A percentile compares a stretch with the other conserved stretches of the same genome.
Conservation (phyloP, 2,329 filamentous ascomycete genomes). For the Colletotrichum endophyticum region DNA sequence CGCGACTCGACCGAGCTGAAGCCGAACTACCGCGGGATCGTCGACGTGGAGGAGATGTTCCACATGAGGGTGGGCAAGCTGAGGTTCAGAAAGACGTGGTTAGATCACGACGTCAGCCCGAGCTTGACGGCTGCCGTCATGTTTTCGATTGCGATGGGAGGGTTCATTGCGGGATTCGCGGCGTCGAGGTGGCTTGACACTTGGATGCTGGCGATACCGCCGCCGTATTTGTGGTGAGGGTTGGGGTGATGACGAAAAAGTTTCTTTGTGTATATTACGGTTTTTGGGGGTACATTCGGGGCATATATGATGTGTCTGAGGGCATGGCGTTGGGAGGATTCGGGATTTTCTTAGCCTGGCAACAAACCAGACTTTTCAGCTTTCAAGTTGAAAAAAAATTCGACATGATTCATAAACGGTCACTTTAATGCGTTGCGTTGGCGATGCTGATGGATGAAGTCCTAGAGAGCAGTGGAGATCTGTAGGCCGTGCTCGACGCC, state of each 20-base stretch:
- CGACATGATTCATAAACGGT: background rate
- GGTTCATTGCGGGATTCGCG: conserved; percentile 24
- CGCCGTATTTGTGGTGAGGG: background rate
- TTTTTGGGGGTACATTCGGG: background rate
- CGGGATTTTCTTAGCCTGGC: background rate
- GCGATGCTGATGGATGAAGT: background rate
- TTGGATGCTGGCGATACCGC: background rate
- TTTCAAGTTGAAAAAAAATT: background rate
- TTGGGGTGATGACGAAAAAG: background rate
- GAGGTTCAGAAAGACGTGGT: conserved; percentile 33
- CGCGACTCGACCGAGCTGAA: conserved; percentile 4
- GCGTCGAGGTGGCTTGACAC: conserved; percentile 7
- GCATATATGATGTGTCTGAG: background rate
- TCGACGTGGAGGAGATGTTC: conserved; percentile 32
- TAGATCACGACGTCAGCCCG: conserved; percentile 30
- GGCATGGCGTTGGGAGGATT: background rate
- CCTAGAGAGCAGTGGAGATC: background rate
- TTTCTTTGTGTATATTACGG: background rate
- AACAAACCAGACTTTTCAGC: background rate
- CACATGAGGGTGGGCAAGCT: conserved; percentile 36
- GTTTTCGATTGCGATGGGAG: conserved; percentile 22
- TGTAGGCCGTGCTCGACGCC: background rate
- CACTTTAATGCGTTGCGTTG: background rate
- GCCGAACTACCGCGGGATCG: background rate
- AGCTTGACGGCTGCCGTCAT: conserved; percentile 26